Evolutionary conservation across 306 rosid genomes (phyloP).

Genomic region (Glycine latifolia): DNA sequence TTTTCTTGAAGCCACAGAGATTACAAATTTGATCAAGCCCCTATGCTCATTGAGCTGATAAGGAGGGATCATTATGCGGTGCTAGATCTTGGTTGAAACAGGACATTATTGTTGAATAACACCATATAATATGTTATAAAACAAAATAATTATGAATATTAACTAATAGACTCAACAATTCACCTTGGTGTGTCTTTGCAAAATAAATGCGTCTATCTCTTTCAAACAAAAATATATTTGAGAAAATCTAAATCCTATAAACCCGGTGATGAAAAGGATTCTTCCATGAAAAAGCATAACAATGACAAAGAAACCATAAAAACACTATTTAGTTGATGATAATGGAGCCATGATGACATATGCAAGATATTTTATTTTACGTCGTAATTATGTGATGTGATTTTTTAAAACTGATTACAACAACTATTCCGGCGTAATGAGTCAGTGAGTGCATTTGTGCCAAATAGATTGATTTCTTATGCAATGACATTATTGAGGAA

Average conservation of each 20-base stretch:
- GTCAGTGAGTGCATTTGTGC: background rate
- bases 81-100: slow-evolving; percentile 2
- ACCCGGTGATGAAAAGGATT: slow-evolving; percentile 2
- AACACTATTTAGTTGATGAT: background rate
- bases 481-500: background rate
- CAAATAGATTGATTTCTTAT: slow-evolving; percentile 8
- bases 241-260: slow-evolving; percentile 19
- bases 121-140: background rate
- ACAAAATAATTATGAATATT: background rate
- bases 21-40: background rate
- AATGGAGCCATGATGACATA: background rate
- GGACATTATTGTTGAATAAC: background rate
- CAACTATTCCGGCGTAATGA: background rate
- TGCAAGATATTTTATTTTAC: slow-evolving; percentile 12
- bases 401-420: background rate
- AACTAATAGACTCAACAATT: background rate
- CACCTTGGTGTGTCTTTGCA: background rate
- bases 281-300: slow-evolving; percentile 7
- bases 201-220: background rate
- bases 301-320: slow-evolving; percentile 1
- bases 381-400: background rate
- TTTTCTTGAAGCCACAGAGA: background rate
- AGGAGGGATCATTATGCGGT: background rate
- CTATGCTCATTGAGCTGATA: background rate
- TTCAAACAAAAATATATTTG: background rate